Evolutionary conservation across 2,329 filamentous ascomycete species (phyloP), one percentile per base, ranked within the genome.

Genomic region (Botryosphaeria dothidea): DNA sequence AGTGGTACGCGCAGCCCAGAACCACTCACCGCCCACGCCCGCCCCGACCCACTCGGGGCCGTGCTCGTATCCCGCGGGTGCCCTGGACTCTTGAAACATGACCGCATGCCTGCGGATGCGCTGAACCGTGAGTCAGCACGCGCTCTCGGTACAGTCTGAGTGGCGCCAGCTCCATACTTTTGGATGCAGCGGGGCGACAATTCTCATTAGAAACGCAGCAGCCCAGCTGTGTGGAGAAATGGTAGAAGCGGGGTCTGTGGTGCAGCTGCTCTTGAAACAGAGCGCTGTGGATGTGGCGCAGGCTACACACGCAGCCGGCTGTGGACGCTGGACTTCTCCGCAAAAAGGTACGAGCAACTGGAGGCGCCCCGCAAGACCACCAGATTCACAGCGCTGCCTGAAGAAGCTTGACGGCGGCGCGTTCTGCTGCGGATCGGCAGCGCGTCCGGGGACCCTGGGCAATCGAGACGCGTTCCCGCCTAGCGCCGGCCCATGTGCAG

Each of bases 1-100:
- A 64, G 62, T 58, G 41, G 38, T 64, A 62, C 45, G 58, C 58
- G 58, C 56, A 46, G 56, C 56, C 54, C 56, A 60, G 56, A 38
- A 60, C 54, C 21, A 46, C 43, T 62, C 43, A 62, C 43, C 58
- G 58, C 58, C 58, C 58, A 21, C 29, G n/a, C 43, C 43, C 29
- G n/a, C 43, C 43, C 57, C 25, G 57, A 41, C 43, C 58, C 58
- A 51, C 43, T 38, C 58, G 46, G 43, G 58, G 43, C 58, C 58
- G 45, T 51, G 58, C 58, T 15, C 58, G 27, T 15, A 31, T 29
- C 36, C 23, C 25, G 41, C 29, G 27, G n/a, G 25, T 34, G 38
- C 36, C 8, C 54, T 21, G 21, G 7, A 46, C 31, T 23, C 8
- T 17, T 23, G 27, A 46, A 60, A 34, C 17, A 21, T 25, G 31